Evolutionary conservation across 345 rosid genomes (phyloP).

Genomic region (Abelmoschus esculentus): DNA sequence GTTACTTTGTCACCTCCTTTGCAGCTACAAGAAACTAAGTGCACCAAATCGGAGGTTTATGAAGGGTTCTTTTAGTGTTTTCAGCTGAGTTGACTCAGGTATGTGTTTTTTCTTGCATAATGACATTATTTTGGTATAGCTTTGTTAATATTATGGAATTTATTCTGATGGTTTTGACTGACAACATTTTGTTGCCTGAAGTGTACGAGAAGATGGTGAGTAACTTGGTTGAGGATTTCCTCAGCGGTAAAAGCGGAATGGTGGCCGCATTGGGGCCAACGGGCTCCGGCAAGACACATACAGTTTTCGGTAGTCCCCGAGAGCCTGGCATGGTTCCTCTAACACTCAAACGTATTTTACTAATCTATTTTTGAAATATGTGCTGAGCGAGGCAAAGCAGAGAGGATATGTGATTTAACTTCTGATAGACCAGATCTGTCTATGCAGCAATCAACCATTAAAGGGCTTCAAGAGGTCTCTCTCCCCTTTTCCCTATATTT

Average conservation of each 20-base stretch:
- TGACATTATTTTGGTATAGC: background rate
- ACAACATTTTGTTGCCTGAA: conserved; percentile 31
- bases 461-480: conserved; percentile 73
- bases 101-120: background rate
- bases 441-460: conserved; percentile 58
- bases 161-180: background rate
- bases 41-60: conserved; percentile 62
- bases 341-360: conserved; percentile 45
- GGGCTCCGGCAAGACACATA: conserved; percentile 92
- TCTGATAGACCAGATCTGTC: conserved; percentile 52
- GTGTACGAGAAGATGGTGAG: conserved; percentile 65
- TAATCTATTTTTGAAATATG: conserved; percentile 75
- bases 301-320: conserved; percentile 61
- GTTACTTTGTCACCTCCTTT: conserved; percentile 57
- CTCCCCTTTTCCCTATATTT: background rate
- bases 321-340: conserved; percentile 82
- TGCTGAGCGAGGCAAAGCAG: conserved; percentile 70
- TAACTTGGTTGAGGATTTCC: conserved; percentile 70
- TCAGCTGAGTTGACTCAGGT: conserved; percentile 68
- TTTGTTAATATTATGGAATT: background rate
- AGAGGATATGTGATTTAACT: conserved; percentile 58
- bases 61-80: conserved; percentile 89
- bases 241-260: conserved; percentile 72
- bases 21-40: conserved; percentile 54
- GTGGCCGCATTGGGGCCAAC: conserved; percentile 84